Base-by-base conservation (phyloP, 1,284 basidiomycete species). In the Cryptococcus floricola region DNA sequence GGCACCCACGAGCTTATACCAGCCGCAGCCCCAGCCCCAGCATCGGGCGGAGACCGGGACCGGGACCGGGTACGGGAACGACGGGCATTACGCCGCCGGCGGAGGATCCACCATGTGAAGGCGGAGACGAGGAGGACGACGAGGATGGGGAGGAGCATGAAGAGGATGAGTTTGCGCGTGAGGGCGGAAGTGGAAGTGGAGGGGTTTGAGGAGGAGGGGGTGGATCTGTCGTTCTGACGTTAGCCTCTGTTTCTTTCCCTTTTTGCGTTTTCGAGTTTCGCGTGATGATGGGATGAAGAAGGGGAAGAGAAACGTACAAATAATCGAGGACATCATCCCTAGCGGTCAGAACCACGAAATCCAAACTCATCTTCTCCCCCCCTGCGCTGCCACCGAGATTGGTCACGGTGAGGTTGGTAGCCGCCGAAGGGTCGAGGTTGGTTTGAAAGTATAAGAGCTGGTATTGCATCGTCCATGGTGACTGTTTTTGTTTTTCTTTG, bases 391-490 rank as follows among this genome's bases (percentile, higher is more conserved):
- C 47, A 18, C 58, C 63, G 10, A 70, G 54, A 41, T 63, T 67
- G 18, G 65, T 71, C 62, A 71, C 58, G 25, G 54, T 59, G n/a
- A 71, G 52, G 18, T 61, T 61, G 13, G 52, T 56, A 13, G 39
- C 23, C 3, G 19, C 9, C 7, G 48, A 18, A 1, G 55, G 19
- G 53, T 66, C 63, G 2, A 70, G 53, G 12, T 62, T 64, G 2
- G 66, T 65, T 12, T 53, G 59, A 52, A 66, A 66, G 68, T 68
- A 71, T 16, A 71, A 43, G 5, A 71, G 60, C 50, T 68, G 57
- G 43, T 66, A 70, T 2, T 61, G 23, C 42, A 67, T 60, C 1
- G 50, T 23, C 69, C 69, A 71, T 2, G 63, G 60, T 4, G 61
- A 61, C 65, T 69, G 47, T 39, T 34, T 6, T 8, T n/a, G n/a